These are phyloP conservation scores for Nicotiana attenuata DNA, from an alignment of 257 asterid species.

Conservation along the genomic window DNA sequence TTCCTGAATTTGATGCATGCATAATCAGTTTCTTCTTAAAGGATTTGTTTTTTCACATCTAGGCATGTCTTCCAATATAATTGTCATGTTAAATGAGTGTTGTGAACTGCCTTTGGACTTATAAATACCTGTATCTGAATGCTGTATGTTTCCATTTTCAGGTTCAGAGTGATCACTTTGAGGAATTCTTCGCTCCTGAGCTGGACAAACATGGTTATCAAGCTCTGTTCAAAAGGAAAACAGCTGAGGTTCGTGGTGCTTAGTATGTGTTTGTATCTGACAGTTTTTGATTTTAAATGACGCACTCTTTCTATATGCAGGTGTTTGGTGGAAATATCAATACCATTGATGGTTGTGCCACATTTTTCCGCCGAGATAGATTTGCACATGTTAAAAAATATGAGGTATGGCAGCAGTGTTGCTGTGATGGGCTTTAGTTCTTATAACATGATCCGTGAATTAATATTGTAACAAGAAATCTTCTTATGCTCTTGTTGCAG, in stretches of 20 bases:
- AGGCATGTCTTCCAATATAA: not conserved
- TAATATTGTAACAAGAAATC: conserved; percentile 8
- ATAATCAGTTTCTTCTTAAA: not conserved
- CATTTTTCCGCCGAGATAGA: conserved; percentile 95
- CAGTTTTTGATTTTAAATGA: conserved; percentile 9
- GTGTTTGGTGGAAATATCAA: conserved; percentile 52
- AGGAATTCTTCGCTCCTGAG: conserved; percentile 92
- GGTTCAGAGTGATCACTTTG: conserved; percentile 94
- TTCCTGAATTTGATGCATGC: not conserved
- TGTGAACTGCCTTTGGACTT: conserved; percentile 1
- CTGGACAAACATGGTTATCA: conserved; percentile 97
- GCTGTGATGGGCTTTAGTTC: not conserved
- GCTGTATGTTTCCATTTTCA: conserved; percentile 21
- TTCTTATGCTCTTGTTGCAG: conserved; percentile 32
- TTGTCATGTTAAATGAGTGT: not conserved
- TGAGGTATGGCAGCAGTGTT: conserved; percentile 51
- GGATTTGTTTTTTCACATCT: not conserved
- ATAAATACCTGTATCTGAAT: not conserved
- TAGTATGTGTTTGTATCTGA: conserved; percentile 10
- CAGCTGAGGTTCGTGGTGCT: conserved; percentile 71
- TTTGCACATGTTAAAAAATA: conserved; percentile 89
- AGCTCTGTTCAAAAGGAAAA: conserved; percentile 68
- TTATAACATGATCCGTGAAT: not conserved
- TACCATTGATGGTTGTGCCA: conserved; percentile 87
- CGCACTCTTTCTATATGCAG: conserved; percentile 33